Evolutionary conservation across 768 basidiomycete genomes (phyloP), one percentile per base, ranked within the genome.

Genomic region (Mycena olivaceomarginata): DNA sequence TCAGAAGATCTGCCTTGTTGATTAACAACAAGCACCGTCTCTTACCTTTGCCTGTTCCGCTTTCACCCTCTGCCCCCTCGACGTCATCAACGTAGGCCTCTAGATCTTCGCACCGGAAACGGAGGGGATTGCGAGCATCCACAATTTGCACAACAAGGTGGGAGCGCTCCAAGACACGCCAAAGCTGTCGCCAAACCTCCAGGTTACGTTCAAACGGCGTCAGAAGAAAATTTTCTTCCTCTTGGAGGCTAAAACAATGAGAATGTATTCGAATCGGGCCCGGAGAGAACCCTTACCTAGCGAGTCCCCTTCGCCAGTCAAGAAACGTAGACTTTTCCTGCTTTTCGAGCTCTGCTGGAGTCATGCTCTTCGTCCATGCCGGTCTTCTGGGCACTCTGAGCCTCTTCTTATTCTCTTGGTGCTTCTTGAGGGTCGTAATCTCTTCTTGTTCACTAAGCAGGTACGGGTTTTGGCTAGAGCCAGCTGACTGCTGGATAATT

Each of bases 111-210:
- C 98, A 99, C 25, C 97, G 93, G 83, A 99, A 99, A 40, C 93
- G 89, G 11, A 98, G 89, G 2, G 98, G 98, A 87, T 98, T 99
- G 51, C 98, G 93, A 8, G 97, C 97, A 82, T 99, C 98, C 67
- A 98, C 96, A 67, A 99, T 98, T 85, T 99, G 97, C 2, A 99
- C 95, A 43, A 99, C 87, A 31, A 99, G 92, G 80, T 98, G 96
- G 1, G 98, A 98, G 25, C 97, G 92, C 86, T 99, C 98, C 11
- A 98, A 86, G 1, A 99, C 98, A 67, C 98, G 91, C 98, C 98
- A 99, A 10, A 99, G 91, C 82, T 99, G 98, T 57, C 98, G 90
- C 98, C 98, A 99, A 15, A 99, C 98, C 88, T 99, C 98, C 43
- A 99, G 86, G 82, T 99, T 99, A 65, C 97, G 94, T 83, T 99